Evolutionary conservation across 306 rosid genomes (phyloP), one percentile per base, ranked within the genome.

Genomic region (Lablab purpureus): DNA sequence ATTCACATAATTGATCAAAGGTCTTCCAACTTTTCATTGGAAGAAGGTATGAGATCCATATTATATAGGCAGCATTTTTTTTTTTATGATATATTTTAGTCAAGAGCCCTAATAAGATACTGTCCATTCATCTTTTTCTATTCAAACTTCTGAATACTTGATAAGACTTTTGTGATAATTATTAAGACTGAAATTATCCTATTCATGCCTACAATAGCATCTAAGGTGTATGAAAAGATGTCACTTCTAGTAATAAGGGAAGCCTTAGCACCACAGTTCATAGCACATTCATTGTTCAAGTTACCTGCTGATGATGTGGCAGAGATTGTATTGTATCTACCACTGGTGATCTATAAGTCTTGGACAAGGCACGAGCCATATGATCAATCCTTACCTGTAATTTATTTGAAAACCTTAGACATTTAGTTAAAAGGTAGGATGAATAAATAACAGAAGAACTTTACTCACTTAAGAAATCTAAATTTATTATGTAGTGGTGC

Each of bases 301-400:
- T 80, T 88, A 94, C 98, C 94, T 94, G 98, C 75, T 95, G 99
- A 89, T 95, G 97, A 76, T 88, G 99, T 27, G 99, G 99, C 73
- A 95, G 94, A 81, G 96, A 86, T 79, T 89, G 97, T 82, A 95
- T 90, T 45, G 95, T 93, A 76, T 92, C 97, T 78, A 93, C 93
- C 47, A 87, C 92, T 1, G 96, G 92, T 32, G 97, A 91, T 81
- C 83, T 90, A 84, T 78, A 95, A 19, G 96, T 90, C 90, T 89
- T 95, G 70, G 99, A 88, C 89, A 93, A 87, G 50, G 96, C 96
- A 73, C 82, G 70, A 50, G 89, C 97, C 99, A 95, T 93, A 55
- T 93, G 94, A 82, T 93, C 92, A 67, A 90, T 82, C 85, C 89
- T 88, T 76, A 92, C 98, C 99, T 92, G 85, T 81, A 92, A 84